Base-by-base conservation (phyloP, 768 basidiomycete genomes). In the Pleurotus cornucopiae region DNA sequence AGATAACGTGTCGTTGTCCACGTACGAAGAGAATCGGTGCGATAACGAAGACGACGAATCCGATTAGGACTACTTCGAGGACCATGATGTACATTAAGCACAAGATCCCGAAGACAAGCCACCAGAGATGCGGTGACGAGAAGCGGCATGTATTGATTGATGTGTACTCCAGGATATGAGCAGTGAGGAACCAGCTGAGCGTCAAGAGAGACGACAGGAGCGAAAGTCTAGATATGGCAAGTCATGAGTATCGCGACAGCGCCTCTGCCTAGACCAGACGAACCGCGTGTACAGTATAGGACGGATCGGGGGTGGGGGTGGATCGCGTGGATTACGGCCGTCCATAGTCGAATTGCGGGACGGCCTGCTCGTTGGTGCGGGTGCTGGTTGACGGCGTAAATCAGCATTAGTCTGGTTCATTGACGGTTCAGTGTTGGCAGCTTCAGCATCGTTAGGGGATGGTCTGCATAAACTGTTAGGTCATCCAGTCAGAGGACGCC, bases 111-210 rank as follows among this genome's bases (percentile, higher is more conserved):
- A 94, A 91, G 18, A 81, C 83, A 46, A 92, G 80, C 89, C 89
- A 94, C 91, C 91, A 94, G 34, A 93, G 71, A 61, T 91, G 87
- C 6, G 91, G 91, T 11, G 91, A 81, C 0, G 86, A 74, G 56
- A 76, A 70, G 16, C 91, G 85, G 57, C 91, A 94, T 13, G 84
- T 81, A 59, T 84, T 75, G 25, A 89, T 72, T 6, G 90, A 88
- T 13, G 88, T 88, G 63, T 91, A 93, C 58, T 84, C 79, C 54
- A 93, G 73, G 25, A 91, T 84, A 64, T 94, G 88, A 9, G 90
- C 88, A 14, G 84, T 86, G 23, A 93, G 67, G 62, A 93, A 93
- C 89, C 92, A 94, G 55, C 79, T 83, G 6, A 93, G 65, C n/a
- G 87, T 88, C 56, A 89, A 66, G 56, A 90, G 67, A 16, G 89